Conservation (phyloP, 1,284 basidiomycete genomes). For the Ceratobasidium sp. region DNA sequence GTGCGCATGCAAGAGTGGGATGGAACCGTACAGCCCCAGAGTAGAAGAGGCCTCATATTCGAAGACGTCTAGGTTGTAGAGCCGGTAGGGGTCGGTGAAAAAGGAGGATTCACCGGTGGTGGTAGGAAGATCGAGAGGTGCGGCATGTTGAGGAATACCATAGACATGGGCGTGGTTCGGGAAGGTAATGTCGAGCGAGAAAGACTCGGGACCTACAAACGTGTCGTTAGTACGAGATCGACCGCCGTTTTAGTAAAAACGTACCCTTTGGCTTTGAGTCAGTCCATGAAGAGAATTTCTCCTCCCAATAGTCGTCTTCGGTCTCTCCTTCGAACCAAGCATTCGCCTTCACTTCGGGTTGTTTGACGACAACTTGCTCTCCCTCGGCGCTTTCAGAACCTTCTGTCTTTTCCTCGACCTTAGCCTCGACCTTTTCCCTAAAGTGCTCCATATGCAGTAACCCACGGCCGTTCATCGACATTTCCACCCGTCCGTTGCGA, state of each 20-base stretch:
- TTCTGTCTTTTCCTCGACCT: constrained; percentile 54
- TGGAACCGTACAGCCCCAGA: constrained; percentile 92
- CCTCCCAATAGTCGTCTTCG: constrained; percentile 91
- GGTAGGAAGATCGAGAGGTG: constrained; percentile 87
- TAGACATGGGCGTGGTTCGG: constrained; percentile 91
- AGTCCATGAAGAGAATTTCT: constrained; percentile 86
- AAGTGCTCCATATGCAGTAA: constrained; percentile 99
- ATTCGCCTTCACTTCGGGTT: constrained; percentile 62
- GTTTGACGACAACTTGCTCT: constrained; percentile 70
- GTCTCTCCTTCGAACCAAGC: constrained; percentile 90
- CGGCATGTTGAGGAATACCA: constrained; percentile 97
- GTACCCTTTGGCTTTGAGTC: constrained; percentile 96
- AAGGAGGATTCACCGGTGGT: constrained; percentile 79
- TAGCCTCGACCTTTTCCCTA: constrained; percentile 70
- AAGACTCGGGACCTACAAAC: constrained; percentile 86
- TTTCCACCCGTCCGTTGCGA: constrained; percentile 82
- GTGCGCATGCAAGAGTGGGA: constrained; percentile 95
- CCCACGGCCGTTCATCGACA: constrained; percentile 90
- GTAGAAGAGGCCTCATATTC: constrained; percentile 90
- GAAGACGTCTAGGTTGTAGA: constrained; percentile 98
- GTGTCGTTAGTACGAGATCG: constrained; percentile 31
- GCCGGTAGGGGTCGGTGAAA: constrained; percentile 92
- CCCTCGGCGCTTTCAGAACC: constrained; percentile 60
- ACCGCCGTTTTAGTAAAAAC: constrained; percentile 37
- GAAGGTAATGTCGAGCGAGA: constrained; percentile 94